phyloP scores from a whole-genome alignment of 2,329 filamentous ascomycete species.

The Microcera coccophila region DNA sequence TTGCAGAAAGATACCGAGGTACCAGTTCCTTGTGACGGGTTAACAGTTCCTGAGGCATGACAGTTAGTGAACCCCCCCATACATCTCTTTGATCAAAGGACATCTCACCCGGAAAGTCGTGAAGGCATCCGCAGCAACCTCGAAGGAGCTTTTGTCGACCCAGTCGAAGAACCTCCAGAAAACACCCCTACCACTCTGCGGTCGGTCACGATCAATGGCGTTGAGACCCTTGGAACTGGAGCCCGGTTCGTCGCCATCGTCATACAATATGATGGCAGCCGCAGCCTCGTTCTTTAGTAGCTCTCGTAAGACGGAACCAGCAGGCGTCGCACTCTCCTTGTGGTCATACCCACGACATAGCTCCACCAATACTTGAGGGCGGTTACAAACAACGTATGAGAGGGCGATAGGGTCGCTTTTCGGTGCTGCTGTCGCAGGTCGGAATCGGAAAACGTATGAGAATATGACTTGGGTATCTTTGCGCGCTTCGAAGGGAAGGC shows the following conservation, averaged over 20 bases:
- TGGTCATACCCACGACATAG: slow-evolving; percentile 87
- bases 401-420: slow-evolving; percentile 78
- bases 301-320: slow-evolving; percentile 84
- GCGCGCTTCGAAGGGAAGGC: slow-evolving; percentile 89
- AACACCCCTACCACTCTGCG: slow-evolving; percentile 74
- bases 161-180: slow-evolving; percentile 98
- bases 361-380: slow-evolving; percentile 82
- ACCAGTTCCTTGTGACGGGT: slow-evolving; percentile 93
- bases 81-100: not conserved
- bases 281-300: slow-evolving; percentile 86
- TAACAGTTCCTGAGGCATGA: slow-evolving; percentile 67
- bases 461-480: slow-evolving; percentile 96
- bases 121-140: slow-evolving; percentile 95
- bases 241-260: slow-evolving; percentile 70
- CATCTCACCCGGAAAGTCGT: slow-evolving; percentile 82
- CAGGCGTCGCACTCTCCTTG: slow-evolving; percentile 86
- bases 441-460: slow-evolving; percentile 90
- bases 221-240: slow-evolving; percentile 72
- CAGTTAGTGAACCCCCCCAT: slow-evolving; percentile 7
- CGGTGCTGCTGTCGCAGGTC: slow-evolving; percentile 62
- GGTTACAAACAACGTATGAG: slow-evolving; percentile 80
- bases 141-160: slow-evolving; percentile 95
- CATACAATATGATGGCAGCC: slow-evolving; percentile 86
- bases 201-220: slow-evolving; percentile 70
- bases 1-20: slow-evolving; percentile 78